Evolutionary conservation across 2,329 filamentous ascomycete species (phyloP).

Genomic region (Aspergillus flavus): DNA sequence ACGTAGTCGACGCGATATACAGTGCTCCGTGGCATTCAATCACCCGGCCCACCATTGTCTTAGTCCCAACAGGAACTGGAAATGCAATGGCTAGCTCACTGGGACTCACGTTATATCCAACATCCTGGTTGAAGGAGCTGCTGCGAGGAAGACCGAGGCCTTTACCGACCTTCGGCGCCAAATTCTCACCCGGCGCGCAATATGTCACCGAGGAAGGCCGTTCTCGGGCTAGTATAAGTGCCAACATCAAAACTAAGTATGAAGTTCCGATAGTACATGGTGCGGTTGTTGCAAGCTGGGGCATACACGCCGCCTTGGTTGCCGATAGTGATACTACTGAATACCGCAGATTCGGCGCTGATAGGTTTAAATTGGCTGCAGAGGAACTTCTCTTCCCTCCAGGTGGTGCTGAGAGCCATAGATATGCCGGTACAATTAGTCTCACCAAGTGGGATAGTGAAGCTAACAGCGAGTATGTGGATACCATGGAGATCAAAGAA

Average conservation of each 20-base stretch:
- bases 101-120: constrained; percentile 31
- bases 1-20: constrained; percentile 72
- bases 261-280: constrained; percentile 57
- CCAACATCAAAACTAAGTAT: constrained; percentile 23
- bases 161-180: constrained; percentile 65
- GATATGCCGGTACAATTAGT: constrained; percentile 58
- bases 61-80: constrained; percentile 57
- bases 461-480: constrained; percentile 26
- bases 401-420: constrained; percentile 56
- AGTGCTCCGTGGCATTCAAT: constrained; percentile 25
- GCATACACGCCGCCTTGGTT: constrained; percentile 84
- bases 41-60: constrained; percentile 57
- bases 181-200: constrained; percentile 61
- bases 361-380: constrained; percentile 84
- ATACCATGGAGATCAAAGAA: constrained; percentile 43
- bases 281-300: constrained; percentile 86
- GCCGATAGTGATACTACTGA: constrained; percentile 85
- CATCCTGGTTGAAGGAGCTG: constrained; percentile 58
- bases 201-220: constrained; percentile 48
- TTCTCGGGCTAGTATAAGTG: constrained; percentile 39
- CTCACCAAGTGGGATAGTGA: constrained; percentile 35
- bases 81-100: constrained; percentile 49
- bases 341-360: constrained; percentile 74
- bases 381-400: constrained; percentile 68
- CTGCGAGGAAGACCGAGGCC: constrained; percentile 57